Conservation (phyloP, 148 eudicot species). For the Nepenthes gracilis region DNA sequence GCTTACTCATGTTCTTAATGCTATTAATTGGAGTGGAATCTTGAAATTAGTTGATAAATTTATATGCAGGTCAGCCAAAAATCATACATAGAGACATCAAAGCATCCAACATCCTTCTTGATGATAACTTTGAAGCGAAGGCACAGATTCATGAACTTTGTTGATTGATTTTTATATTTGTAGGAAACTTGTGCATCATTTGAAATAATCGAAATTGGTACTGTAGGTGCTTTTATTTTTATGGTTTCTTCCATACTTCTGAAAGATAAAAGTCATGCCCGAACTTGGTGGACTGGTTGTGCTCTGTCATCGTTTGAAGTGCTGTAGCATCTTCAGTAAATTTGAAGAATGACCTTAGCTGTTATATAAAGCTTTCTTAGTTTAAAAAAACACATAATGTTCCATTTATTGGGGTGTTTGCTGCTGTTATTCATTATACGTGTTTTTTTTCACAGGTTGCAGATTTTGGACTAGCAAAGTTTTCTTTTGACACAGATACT, state of each 20-base stretch:
- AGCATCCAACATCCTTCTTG: constrained; percentile 75
- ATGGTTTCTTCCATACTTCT: background rate
- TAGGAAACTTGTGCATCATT: no score
- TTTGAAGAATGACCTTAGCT: no score
- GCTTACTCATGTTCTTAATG: background rate
- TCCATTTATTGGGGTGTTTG: background rate
- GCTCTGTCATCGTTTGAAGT: no score
- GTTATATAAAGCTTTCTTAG: no score
- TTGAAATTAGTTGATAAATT: background rate
- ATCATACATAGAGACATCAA: constrained; percentile 84
- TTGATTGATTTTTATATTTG: no score
- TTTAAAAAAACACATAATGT: no score
- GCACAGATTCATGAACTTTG: constrained; percentile 12
- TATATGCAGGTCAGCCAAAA: constrained; percentile 61
- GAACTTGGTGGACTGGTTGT: no score
- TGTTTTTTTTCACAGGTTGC: constrained; percentile 43
- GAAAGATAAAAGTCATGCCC: no score
- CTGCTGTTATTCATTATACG: background rate
- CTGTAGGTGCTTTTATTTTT: background rate
- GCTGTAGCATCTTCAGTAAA: no score
- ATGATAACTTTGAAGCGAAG: constrained; percentile 68
- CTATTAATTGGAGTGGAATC: background rate
- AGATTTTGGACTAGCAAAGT: constrained; percentile 76
- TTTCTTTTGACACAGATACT: constrained; percentile 56
- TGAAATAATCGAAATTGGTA: background rate